Base-by-base conservation (phyloP, 192 early-diverging fungal species). In the Thoreauomyces humboldtii region DNA sequence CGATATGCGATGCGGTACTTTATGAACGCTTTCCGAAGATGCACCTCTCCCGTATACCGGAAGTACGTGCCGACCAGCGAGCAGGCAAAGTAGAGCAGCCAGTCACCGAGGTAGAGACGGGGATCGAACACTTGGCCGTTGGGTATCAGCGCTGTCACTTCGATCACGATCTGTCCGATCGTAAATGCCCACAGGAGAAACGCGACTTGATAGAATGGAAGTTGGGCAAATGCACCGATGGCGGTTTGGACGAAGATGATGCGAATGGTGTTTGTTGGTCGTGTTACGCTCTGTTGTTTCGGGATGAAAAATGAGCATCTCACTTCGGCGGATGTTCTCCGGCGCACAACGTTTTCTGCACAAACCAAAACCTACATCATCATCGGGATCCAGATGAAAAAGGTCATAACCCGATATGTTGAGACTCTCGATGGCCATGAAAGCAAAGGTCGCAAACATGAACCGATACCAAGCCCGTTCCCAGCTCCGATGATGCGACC, bases 21-120 rank as follows among this genome's bases (percentile, higher is more conserved):
- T 5, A 72, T 44, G 37, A 67, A 72, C 6, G 71, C 57, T 25
- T 52, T 51, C 21, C 71, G 71, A 7, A 63, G 19, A 33, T 60
- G 52, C 11, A 72, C 44, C 31, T 72, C 71, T 24, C 46, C 47
- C 3, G 41, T 21, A 37, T 52, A 67, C 21, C 44, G 38, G 28
- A 67, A 67, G 31, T 56, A 60, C 21, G 53, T 38, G 5, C 71
- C 71, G 11, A 67, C 58, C 29, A 46, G 27, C 22, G 57, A 56
- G 31, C 15, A 31, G 22, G 56, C 37, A 11, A 48, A 19, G 34
- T 72, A 72, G 1, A 72, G 25, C 27, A 72, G 42, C 33, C 27
- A 17, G 33, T 66, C 66, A 35, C 34, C 67, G 27, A 69, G 15
- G 2, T 63, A 0, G 14, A 15, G 25, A 6, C 50, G 50, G 25